These are phyloP conservation scores for Epichloe gansuensis DNA, from an alignment of 2,329 filamentous ascomycete genomes.

Conservation along the genomic window DNA sequence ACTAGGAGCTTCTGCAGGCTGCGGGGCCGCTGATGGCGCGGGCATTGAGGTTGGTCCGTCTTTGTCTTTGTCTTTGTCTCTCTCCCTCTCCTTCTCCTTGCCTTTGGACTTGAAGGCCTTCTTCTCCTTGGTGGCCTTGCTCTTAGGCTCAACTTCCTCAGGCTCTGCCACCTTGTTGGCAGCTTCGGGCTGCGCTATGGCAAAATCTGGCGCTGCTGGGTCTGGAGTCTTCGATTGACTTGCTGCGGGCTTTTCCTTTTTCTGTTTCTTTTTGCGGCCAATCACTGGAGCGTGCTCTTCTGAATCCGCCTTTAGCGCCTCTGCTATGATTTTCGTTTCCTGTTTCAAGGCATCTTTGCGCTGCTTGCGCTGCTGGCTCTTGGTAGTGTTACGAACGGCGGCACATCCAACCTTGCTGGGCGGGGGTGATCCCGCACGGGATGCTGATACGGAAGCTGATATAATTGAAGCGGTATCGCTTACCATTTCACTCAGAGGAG, in stretches of 20 bases:
- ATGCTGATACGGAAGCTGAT: constrained; percentile 54
- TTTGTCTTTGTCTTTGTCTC: constrained; percentile 4
- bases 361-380: constrained; percentile 68
- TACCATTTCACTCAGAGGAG: constrained; percentile 58
- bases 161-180: constrained; percentile 1
- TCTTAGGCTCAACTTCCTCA: constrained; percentile 13
- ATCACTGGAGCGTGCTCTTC: constrained; percentile 58
- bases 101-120: constrained; percentile 18
- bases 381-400: constrained; percentile 56
- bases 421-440: constrained; percentile 60
- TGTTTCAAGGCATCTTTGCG: constrained; percentile 55
- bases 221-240: constrained; percentile 4
- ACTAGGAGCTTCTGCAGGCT: constrained; percentile 9
- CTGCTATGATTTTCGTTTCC: constrained; percentile 42
- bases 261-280: constrained; percentile 74
- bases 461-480: constrained; percentile 68
- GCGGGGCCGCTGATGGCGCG: constrained; percentile 1
- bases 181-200: not conserved
- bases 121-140: constrained; percentile 19
- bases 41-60: constrained; percentile 5
- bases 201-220: not conserved
- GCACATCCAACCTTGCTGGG: constrained; percentile 52
- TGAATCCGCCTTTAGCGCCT: constrained; percentile 36
- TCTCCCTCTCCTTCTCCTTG: constrained; percentile 13
- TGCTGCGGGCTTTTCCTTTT: constrained; percentile 48